Percentiles rank a stretch among this genome's conserved stretches.
These are phyloP conservation scores for Sistotremastrum niveocremeum DNA, from an alignment of 768 basidiomycete species.

Conservation along the genomic window DNA sequence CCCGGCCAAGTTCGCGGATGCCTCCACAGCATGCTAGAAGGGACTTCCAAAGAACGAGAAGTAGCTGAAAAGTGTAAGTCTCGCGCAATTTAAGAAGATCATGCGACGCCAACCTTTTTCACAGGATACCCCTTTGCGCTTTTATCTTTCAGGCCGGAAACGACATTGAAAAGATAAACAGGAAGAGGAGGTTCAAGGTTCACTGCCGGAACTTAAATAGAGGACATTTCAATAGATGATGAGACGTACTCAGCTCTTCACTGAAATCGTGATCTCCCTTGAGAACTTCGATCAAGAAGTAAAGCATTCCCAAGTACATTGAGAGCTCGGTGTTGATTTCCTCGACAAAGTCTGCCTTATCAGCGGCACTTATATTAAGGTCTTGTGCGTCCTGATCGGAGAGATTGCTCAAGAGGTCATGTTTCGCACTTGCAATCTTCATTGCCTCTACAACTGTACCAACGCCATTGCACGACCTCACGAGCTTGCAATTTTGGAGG, in stretches of 20 bases:
- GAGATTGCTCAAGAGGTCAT: conserved; percentile 70
- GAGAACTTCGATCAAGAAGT: conserved; percentile 88
- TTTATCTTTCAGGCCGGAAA: conserved; percentile 85
- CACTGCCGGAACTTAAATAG: conserved; percentile 39
- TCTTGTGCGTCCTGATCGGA: conserved; percentile 63
- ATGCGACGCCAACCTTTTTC: conserved; percentile 57
- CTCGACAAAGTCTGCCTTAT: conserved; percentile 70
- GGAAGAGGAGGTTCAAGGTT: conserved; percentile 89
- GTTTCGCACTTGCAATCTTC: conserved; percentile 79
- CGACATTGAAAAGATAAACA: conserved; percentile 79
- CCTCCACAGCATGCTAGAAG: conserved; percentile 88
- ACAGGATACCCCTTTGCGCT: conserved; percentile 92
- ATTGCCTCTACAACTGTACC: conserved; percentile 74
- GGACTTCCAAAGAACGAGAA: conserved; percentile 91
- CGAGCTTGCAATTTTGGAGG: conserved; percentile 81
- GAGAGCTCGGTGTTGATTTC: conserved; percentile 88
- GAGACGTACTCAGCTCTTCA: conserved; percentile 80
- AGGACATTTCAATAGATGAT: conserved; percentile 2
- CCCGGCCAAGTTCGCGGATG: conserved; percentile 69
- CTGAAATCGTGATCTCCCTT: conserved; percentile 91
- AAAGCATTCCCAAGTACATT: conserved; percentile 89
- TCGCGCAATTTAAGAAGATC: conserved; percentile 2
- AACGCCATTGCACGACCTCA: conserved; percentile 74
- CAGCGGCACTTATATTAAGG: conserved; percentile 53
- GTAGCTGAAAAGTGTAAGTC: conserved; percentile 38